These are phyloP conservation scores for Penicillium oxalicum DNA, from an alignment of 2,329 filamentous ascomycete genomes.

Conservation along the genomic window DNA sequence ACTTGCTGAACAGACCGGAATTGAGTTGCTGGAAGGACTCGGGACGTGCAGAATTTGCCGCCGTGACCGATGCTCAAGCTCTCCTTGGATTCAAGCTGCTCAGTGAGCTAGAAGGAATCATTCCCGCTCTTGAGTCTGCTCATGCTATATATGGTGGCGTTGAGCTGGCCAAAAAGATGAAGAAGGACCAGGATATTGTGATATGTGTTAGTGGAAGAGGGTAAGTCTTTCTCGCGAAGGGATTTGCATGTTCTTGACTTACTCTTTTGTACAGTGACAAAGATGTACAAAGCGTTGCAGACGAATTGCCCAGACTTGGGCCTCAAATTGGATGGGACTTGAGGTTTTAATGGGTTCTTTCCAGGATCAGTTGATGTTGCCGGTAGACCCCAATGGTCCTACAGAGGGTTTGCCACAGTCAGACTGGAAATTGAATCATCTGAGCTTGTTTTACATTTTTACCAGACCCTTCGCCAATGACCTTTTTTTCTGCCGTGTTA, in stretches of 20 bases:
- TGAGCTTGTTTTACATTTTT: no score
- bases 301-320: conserved; percentile 81
- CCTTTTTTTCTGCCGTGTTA: no score
- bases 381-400: no score
- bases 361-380: no score
- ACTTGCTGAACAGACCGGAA: conserved; percentile 57
- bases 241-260: no score
- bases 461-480: no score
- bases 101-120: conserved; percentile 88
- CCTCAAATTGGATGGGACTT: conserved; percentile 75
- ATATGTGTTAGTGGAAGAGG: conserved; percentile 85
- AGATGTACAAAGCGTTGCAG: conserved; percentile 96
- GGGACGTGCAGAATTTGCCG: conserved; percentile 77
- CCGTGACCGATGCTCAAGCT: conserved; percentile 85
- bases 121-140: conserved; percentile 87
- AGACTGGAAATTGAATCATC: no score
- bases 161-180: conserved; percentile 87
- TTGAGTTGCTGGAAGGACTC: conserved; percentile 88
- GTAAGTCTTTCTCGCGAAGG: no score
- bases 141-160: conserved; percentile 88
- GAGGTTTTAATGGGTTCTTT: conserved; percentile 41
- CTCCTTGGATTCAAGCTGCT: conserved; percentile 81
- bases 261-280: conserved; percentile 59
- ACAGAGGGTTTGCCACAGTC: no score
- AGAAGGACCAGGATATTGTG: conserved; percentile 80